Percentiles rank a stretch among this genome's conserved stretches.
Conservation (phyloP, 1,284 basidiomycete species). For the Trichosporon sp. region DNA sequence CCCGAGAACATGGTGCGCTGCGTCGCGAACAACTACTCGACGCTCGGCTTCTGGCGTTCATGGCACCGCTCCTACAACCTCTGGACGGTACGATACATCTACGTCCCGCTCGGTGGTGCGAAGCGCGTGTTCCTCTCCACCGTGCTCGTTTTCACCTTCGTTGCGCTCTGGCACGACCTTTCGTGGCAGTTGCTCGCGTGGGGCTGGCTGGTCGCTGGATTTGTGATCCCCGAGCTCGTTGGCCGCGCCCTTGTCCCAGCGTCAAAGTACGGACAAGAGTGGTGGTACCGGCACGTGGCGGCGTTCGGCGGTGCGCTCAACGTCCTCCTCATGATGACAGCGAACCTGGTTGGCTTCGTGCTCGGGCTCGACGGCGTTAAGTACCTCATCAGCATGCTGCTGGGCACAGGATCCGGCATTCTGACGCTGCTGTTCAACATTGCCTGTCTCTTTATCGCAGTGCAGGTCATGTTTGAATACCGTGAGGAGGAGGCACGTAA, state of each 20-base stretch:
- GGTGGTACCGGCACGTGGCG: slow-evolving; percentile 86
- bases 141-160: slow-evolving; percentile 88
- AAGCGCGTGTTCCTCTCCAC: slow-evolving; percentile 68
- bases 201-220: slow-evolving; percentile 94
- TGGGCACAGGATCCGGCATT: slow-evolving; percentile 63
- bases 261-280: slow-evolving; percentile 66
- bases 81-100: slow-evolving; percentile 95
- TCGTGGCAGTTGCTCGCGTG: slow-evolving; percentile 85
- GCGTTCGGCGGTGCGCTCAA: slow-evolving; percentile 85
- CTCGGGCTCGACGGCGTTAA: slow-evolving; percentile 80
- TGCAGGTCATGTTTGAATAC: slow-evolving; percentile 96
- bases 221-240: slow-evolving; percentile 83
- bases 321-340: slow-evolving; percentile 85
- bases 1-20: slow-evolving; percentile 99
- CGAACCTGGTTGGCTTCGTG: slow-evolving; percentile 95
- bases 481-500: slow-evolving; percentile 58
- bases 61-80: slow-evolving; percentile 98
- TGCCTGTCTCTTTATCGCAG: slow-evolving; percentile 74
- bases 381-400: slow-evolving; percentile 69
- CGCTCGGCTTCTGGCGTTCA: slow-evolving; percentile 88
- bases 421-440: slow-evolving; percentile 68
- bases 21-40: slow-evolving; percentile 97
- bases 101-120: slow-evolving; percentile 84
- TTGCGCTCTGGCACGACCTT: slow-evolving; percentile 98
- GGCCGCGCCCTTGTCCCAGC: slow-evolving; percentile 66